Percentiles rank a stretch among this genome's conserved stretches.
phyloP scores from a whole-genome alignment of 352 stramenopile species.

The Thalassiosira mediterranea region DNA sequence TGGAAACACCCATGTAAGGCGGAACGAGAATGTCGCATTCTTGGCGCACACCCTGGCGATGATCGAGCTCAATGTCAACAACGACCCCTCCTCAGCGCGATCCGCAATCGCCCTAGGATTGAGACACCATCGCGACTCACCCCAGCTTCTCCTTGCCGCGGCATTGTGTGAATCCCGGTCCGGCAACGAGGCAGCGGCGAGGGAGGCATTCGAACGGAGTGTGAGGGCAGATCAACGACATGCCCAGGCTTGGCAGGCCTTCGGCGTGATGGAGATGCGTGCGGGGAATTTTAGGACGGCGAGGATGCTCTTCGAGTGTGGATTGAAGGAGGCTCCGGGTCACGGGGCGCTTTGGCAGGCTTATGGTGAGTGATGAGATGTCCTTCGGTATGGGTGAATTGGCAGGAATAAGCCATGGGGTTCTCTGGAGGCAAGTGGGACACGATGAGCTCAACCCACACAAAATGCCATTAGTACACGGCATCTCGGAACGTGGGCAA shows the following conservation, averaged over 20 bases:
- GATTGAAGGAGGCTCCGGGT: conserved; percentile 68
- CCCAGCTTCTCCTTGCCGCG: conserved; percentile 69
- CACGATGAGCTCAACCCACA: no score
- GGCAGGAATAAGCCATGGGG: no score
- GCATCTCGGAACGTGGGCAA: no score
- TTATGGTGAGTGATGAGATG: conserved; percentile 68
- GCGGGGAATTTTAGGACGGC: conserved; percentile 69
- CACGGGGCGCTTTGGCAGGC: conserved; percentile 78
- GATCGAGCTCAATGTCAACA: conserved; percentile 78
- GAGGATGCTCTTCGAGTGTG: conserved; percentile 76
- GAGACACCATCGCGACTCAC: conserved; percentile 61
- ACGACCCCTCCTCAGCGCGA: conserved; percentile 49
- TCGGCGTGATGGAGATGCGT: conserved; percentile 79
- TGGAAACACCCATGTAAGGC: conserved; percentile 15
- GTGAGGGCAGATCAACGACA: conserved; percentile 64
- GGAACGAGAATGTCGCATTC: conserved; percentile 60
- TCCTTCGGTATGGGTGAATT: no score
- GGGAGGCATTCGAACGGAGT: conserved; percentile 67
- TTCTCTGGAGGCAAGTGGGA: no score
- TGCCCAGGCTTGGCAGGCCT: conserved; percentile 81
- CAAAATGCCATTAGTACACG: no score
- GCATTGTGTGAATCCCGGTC: conserved; percentile 72
- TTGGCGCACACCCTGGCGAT: conserved; percentile 79
- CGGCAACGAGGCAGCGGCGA: conserved; percentile 66
- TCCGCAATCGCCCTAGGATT: conserved; percentile 71